phyloP scores from a whole-genome alignment of 139 green algal species.

The Tetraselmis chui region DNA sequence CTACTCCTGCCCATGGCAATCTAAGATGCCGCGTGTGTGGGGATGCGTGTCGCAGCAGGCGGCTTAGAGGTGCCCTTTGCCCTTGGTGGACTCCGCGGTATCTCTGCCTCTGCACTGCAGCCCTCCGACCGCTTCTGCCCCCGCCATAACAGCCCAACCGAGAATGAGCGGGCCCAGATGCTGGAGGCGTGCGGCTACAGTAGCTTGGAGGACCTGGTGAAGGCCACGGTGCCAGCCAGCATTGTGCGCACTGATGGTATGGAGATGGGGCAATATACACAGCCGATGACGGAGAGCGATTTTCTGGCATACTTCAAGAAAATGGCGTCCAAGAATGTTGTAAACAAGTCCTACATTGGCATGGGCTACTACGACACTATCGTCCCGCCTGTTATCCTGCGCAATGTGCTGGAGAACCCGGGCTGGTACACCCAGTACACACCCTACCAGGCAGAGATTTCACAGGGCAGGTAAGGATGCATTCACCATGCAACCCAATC shows the following conservation, averaged over 20 bases:
- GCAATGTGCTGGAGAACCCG: constrained; percentile 98
- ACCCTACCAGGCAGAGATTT: constrained; percentile 96
- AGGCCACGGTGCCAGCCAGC: constrained; percentile 87
- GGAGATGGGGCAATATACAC: constrained; percentile 74
- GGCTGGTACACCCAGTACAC: constrained; percentile 99
- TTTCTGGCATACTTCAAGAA: constrained; percentile 85
- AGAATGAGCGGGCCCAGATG: constrained; percentile 79
- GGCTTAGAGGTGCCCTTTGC: not conserved
- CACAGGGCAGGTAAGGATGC: constrained; percentile 58
- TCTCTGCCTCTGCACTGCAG: not conserved
- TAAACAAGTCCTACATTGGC: constrained; percentile 92
- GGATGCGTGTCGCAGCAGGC: too few species aligned
- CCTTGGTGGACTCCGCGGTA: not conserved
- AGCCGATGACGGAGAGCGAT: constrained; percentile 79
- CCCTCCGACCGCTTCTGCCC: constrained; percentile 63
- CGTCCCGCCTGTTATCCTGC: constrained; percentile 88
- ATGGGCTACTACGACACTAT: constrained; percentile 97
- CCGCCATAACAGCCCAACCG: constrained; percentile 86
- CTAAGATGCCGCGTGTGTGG: too few species aligned
- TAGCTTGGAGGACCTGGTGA: constrained; percentile 79
- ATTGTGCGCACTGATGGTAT: constrained; percentile 77
- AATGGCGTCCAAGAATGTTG: constrained; percentile 95
- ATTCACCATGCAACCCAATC: too few species aligned
- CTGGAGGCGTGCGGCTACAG: constrained; percentile 71
- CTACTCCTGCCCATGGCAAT: too few species aligned